These are phyloP conservation scores for Trichophyton verrucosum DNA, from an alignment of 2,329 filamentous ascomycete genomes.

Conservation along the genomic window DNA sequence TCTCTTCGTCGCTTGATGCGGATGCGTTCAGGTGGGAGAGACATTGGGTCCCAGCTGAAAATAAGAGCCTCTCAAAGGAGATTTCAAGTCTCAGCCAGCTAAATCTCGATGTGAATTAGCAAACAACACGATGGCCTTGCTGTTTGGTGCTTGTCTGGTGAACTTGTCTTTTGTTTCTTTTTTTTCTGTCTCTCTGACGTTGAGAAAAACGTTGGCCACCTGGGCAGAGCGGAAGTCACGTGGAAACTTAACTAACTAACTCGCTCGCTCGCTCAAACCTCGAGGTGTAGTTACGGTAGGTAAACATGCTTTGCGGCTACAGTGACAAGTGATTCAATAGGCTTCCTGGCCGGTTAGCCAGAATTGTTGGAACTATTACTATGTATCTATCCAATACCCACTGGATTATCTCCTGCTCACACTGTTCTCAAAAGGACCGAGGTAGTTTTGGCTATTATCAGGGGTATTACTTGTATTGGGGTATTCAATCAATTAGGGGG, in stretches of 20 bases:
- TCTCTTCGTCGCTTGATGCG: slow-evolving; percentile 46
- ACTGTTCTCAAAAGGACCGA: neutral
- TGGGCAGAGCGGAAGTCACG: too few species aligned
- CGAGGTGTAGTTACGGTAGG: too few species aligned
- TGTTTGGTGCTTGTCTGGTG: too few species aligned
- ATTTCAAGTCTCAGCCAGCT: neutral
- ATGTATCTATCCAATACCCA: neutral
- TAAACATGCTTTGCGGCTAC: too few species aligned
- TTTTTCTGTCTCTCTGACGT: too few species aligned
- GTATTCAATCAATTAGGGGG: neutral
- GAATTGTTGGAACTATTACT: neutral
- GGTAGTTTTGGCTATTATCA: neutral
- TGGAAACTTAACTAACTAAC: too few species aligned
- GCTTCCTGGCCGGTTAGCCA: neutral
- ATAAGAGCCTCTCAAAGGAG: neutral
- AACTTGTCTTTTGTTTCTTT: too few species aligned
- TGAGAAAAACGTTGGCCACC: too few species aligned
- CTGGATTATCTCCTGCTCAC: neutral
- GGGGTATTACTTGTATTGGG: neutral
- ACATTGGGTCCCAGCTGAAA: slow-evolving; percentile 22
- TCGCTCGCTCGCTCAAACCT: too few species aligned
- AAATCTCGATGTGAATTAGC: neutral
- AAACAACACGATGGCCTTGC: too few species aligned
- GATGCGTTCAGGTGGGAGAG: slow-evolving; percentile 39
- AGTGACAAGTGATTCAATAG: too few species aligned